These are phyloP conservation scores for Allium cepa DNA, from an alignment of 106 monocot species.

Conservation along the genomic window DNA sequence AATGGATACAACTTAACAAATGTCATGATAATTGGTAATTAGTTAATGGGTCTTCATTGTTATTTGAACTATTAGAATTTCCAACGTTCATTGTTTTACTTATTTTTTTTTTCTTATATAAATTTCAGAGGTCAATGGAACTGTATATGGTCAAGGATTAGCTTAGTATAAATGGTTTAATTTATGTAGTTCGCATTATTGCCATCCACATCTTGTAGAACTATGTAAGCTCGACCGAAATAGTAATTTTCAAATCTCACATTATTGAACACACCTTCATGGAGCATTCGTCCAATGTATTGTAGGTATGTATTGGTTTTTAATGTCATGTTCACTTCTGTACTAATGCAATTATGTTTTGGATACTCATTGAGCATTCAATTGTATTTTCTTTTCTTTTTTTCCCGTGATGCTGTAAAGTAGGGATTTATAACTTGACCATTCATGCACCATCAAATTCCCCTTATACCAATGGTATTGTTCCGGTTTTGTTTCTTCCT, in stretches of 20 bases:
- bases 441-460: too few relatives aligned
- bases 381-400: too few relatives aligned
- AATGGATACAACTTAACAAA: conserved; percentile 67
- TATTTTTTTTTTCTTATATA: neutral
- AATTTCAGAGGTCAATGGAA: conserved; percentile 56
- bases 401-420: too few relatives aligned
- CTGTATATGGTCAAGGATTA: conserved; percentile 46
- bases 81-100: neutral
- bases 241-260: conserved; percentile 52
- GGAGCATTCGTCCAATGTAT: conserved; percentile 48
- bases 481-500: too few relatives aligned
- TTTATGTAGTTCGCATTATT: conserved; percentile 27
- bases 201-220: conserved; percentile 44
- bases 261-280: conserved; percentile 38
- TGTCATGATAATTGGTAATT: conserved; percentile 65
- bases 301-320: conserved; percentile 18
- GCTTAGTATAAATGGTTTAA: conserved; percentile 44
- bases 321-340: too few relatives aligned
- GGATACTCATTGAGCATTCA: too few relatives aligned
- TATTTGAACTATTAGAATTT: too few relatives aligned
- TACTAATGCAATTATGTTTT: too few relatives aligned
- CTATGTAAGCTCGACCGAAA: conserved; percentile 23
- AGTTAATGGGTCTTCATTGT: too few relatives aligned
- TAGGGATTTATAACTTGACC: too few relatives aligned
- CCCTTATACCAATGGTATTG: too few relatives aligned